Evolutionary conservation across 352 stramenopile genomes (phyloP), one percentile per base, ranked within the genome.

Genomic region (Pythium rhizo-oryzae): DNA sequence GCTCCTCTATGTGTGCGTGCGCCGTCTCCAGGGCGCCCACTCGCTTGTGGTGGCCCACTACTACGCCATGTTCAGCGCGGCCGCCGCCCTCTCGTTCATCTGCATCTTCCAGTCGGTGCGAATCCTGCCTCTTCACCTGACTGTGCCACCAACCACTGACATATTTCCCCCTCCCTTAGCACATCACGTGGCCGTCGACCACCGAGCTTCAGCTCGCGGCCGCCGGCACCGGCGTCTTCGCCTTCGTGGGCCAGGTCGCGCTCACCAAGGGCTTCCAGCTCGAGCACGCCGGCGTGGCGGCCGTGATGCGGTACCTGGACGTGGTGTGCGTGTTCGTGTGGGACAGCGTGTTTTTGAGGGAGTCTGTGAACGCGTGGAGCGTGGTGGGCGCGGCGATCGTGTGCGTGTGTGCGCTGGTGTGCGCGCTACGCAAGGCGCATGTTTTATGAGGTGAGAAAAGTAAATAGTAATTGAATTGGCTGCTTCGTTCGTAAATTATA

Each of bases 201-300:
- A 70, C 67, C 21, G 12, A 67, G 16, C 64, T 90, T 1, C 88
- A 82, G 79, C 65, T 77, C 60, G 71, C 76, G 4, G 78, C 82
- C 37, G 39, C 87, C 7, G 81, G 72, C 28, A 82, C 70, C 1
- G 83, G 85, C 7, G 46, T 74, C 18, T 61, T 76, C 23, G 69
- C 67, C 1, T 94, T 91, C 46, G 21, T 85, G 12, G 82, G 80
- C 0, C 83, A 94, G 71, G 51, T 88, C 37, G 77, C 78, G 30
- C 72, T 94, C 39, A 92, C 85, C 12, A 78, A 80, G 41, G 85
- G 85, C 16, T 88, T 94, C 52, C 83, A 94, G 58, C 67, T 91
- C 9, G 85, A 91, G 51, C 85, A 89, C 55, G 80, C 77, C 9
- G 85, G 84, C 30, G 54, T 88, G 19, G 85, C 84, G 7, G 79